Percentiles rank a stretch among this genome's conserved stretches.
These are phyloP conservation scores for Collybia sordida DNA, from an alignment of 768 basidiomycete genomes.

Conservation along the genomic window DNA sequence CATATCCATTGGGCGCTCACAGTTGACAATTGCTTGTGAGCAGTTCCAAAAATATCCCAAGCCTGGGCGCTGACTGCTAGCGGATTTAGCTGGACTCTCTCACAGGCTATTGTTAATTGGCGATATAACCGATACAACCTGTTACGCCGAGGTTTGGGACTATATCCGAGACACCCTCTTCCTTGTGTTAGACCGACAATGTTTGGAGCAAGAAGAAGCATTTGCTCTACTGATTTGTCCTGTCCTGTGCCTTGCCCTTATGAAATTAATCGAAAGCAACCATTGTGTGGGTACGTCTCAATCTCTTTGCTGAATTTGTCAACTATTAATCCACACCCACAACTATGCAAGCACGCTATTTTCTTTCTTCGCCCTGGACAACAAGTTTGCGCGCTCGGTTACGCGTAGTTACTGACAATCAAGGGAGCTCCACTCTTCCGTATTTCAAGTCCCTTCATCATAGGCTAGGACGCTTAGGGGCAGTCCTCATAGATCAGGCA, in stretches of 20 bases:
- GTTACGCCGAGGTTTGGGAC: constrained; percentile 52
- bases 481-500: constrained; percentile 27
- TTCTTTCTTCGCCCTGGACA: constrained; percentile 51
- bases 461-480: constrained; percentile 25
- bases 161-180: constrained; percentile 50
- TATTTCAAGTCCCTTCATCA: constrained; percentile 29
- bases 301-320: background rate
- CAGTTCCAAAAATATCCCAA: background rate
- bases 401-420: constrained; percentile 21
- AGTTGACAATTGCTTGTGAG: constrained; percentile 41
- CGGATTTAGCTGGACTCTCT: constrained; percentile 43
- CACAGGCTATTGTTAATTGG: constrained; percentile 34
- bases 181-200: constrained; percentile 44
- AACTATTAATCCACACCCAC: constrained; percentile 19
- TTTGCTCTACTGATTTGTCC: constrained; percentile 51
- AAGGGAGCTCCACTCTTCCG: constrained; percentile 7
- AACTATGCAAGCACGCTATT: too few relatives aligned
- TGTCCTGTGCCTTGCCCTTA: constrained; percentile 49
- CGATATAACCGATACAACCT: constrained; percentile 30
- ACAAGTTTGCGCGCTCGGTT: constrained; percentile 40
- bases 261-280: constrained; percentile 30
- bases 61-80: background rate
- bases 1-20: constrained; percentile 18
- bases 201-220: constrained; percentile 45
- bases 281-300: constrained; percentile 22